Evolutionary conservation across 805 yeast genomes (phyloP).

Genomic region (Nakazawaea ernobii): DNA sequence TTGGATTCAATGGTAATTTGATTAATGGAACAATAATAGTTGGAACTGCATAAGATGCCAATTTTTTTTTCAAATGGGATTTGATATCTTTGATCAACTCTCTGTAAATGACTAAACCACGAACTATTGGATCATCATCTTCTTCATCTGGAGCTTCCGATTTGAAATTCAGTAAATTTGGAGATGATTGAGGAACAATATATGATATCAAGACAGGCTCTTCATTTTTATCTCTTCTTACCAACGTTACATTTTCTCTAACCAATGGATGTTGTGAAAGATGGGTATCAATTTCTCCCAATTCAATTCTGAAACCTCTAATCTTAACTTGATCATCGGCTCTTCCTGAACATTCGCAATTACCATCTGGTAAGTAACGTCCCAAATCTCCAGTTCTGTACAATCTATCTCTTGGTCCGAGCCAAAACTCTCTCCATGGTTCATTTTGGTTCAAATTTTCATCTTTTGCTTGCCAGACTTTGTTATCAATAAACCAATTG

Average conservation of each 20-base stretch:
- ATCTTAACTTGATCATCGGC: slow-evolving; percentile 99
- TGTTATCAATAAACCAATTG: slow-evolving; percentile 81
- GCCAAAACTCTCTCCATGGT: slow-evolving; percentile 76
- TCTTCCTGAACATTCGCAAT: slow-evolving; percentile 96
- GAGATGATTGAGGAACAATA: slow-evolving; percentile 67
- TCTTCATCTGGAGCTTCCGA: slow-evolving; percentile 42
- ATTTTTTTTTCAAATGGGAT: slow-evolving; percentile 75
- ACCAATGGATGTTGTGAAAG: slow-evolving; percentile 89
- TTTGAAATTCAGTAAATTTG: slow-evolving; percentile 43
- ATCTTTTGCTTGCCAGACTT: slow-evolving; percentile 58
- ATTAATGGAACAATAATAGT: slow-evolving; percentile 82
- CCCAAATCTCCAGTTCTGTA: slow-evolving; percentile 98
- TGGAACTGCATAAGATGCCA: slow-evolving; percentile 93
- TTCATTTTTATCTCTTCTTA: slow-evolving; percentile 84
- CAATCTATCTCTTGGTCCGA: slow-evolving; percentile 92
- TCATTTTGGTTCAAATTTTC: slow-evolving; percentile 37
- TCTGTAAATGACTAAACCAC: slow-evolving; percentile 72
- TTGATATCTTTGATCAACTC: slow-evolving; percentile 76
- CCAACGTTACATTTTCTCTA: slow-evolving; percentile 89
- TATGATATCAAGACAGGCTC: slow-evolving; percentile 90
- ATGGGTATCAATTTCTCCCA: slow-evolving; percentile 98
- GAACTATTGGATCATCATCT: slow-evolving; percentile 60
- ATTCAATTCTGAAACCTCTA: slow-evolving; percentile 96
- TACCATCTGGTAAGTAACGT: slow-evolving; percentile 93
- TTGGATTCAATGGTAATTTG: slow-evolving; percentile 89